A percentile compares a stretch with the other conserved stretches of the same genome.
phyloP scores from a whole-genome alignment of 2,329 filamentous ascomycete genomes.

The Colletotrichum gigasporum region DNA sequence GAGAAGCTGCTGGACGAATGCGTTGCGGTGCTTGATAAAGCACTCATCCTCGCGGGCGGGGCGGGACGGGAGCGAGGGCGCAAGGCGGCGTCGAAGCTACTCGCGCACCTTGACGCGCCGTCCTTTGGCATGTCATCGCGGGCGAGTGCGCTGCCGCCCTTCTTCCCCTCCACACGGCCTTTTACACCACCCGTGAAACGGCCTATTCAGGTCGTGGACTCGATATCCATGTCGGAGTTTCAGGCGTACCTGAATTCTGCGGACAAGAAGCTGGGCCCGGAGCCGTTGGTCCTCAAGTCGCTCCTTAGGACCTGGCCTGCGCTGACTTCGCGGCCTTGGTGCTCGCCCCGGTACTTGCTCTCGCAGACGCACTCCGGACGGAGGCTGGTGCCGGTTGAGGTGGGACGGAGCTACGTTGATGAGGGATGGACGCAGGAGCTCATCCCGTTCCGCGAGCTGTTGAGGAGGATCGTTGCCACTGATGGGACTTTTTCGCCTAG shows the following conservation, averaged over 20 bases:
- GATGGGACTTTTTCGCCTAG: neutral
- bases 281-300: constrained; percentile 76
- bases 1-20: constrained; percentile 58
- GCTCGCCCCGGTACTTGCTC: constrained; percentile 76
- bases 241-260: constrained; percentile 65
- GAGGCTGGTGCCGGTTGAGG: constrained; percentile 85
- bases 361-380: constrained; percentile 78
- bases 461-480: constrained; percentile 65
- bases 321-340: constrained; percentile 74
- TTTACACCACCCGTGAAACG: constrained; percentile 53
- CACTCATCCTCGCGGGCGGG: constrained; percentile 78
- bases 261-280: constrained; percentile 40
- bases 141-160: neutral
- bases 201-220: constrained; percentile 52
- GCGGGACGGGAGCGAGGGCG: constrained; percentile 60
- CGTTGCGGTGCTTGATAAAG: constrained; percentile 76
- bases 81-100: constrained; percentile 55
- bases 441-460: constrained; percentile 77
- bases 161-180: constrained; percentile 36
- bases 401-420: constrained; percentile 89
- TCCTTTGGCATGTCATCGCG: neutral
- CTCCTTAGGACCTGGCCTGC: constrained; percentile 81
- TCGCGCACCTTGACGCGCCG: constrained; percentile 3
- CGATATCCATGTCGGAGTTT: constrained; percentile 67
- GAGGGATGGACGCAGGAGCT: constrained; percentile 85